phyloP scores from a whole-genome alignment of 1,284 basidiomycete species.

The Fomes fomentarius region DNA sequence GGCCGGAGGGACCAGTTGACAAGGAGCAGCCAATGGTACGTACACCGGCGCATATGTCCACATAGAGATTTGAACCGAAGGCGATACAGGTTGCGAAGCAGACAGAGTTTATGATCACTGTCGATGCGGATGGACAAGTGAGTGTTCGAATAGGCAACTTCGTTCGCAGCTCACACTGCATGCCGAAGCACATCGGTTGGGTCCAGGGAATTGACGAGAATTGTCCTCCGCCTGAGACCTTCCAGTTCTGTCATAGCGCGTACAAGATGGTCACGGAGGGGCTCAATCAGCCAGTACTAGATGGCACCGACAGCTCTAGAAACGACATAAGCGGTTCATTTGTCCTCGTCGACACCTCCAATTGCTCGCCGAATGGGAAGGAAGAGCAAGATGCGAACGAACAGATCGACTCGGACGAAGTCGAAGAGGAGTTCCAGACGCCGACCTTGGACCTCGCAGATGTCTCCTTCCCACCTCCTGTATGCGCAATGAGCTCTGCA shows the following conservation, averaged over 20 bases:
- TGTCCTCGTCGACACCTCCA: constrained; percentile 5
- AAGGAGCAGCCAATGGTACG: neutral
- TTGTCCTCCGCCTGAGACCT: neutral
- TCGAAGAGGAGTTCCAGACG: constrained; percentile 9
- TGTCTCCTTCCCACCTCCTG: neutral
- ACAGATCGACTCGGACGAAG: neutral
- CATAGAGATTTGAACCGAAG: too few relatives aligned
- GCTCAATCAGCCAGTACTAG: neutral
- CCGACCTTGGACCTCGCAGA: neutral
- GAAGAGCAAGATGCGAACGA: neutral
- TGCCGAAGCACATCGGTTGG: neutral
- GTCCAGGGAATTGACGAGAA: neutral
- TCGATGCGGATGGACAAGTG: too few relatives aligned
- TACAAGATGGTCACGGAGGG: neutral
- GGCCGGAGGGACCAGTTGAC: neutral
- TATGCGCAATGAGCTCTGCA: neutral
- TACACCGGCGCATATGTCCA: neutral
- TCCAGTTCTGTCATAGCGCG: neutral
- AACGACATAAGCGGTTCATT: constrained; percentile 6
- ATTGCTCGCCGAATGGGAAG: neutral
- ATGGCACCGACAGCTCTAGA: neutral
- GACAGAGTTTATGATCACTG: too few relatives aligned
- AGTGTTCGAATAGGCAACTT: too few relatives aligned
- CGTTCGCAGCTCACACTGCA: neutral
- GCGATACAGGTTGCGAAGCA: too few relatives aligned